phyloP scores from a whole-genome alignment of 1,284 basidiomycete species.

The Singerocomus inundabilis region DNA sequence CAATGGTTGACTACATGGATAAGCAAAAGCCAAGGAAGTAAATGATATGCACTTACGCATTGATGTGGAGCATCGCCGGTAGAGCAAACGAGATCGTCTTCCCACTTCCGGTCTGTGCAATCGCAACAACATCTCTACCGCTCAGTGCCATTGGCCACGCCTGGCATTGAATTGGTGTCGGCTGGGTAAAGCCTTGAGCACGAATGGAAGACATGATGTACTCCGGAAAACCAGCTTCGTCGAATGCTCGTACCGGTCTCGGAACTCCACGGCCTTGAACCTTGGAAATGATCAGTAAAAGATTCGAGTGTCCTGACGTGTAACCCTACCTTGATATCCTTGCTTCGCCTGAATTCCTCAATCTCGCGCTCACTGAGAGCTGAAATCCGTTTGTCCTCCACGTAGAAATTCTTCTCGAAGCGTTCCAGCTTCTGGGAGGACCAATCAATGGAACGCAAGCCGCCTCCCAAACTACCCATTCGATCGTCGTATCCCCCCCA shows the following conservation, averaged over 20 bases:
- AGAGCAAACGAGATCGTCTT: slow-evolving; percentile 99
- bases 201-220: slow-evolving; percentile 84
- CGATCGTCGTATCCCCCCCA: slow-evolving; percentile 49
- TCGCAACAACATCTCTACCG: slow-evolving; percentile 95
- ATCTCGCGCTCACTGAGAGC: slow-evolving; percentile 83
- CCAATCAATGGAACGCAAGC: slow-evolving; percentile 89
- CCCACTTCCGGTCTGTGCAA: slow-evolving; percentile 98
- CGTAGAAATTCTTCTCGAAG: slow-evolving; percentile 98
- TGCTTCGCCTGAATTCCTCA: slow-evolving; percentile 78
- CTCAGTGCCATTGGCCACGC: slow-evolving; percentile 97
- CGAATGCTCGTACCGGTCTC: slow-evolving; percentile 89
- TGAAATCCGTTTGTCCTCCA: slow-evolving; percentile 86
- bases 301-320: too few relatives aligned
- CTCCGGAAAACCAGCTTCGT: slow-evolving; percentile 81
- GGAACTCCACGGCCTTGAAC: slow-evolving; percentile 89
- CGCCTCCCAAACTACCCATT: slow-evolving; percentile 72
- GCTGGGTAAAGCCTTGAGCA: slow-evolving; percentile 93
- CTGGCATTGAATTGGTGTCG: slow-evolving; percentile 95
- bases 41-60: too few relatives aligned
- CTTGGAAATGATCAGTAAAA: slow-evolving; percentile 37
- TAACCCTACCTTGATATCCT: slow-evolving; percentile 80
- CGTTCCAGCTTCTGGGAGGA: slow-evolving; percentile 65
- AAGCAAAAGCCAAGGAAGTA: too few relatives aligned
- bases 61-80: slow-evolving; percentile 95
- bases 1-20: too few relatives aligned